Evolutionary conservation across 805 yeast genomes (phyloP), one percentile per base, ranked within the genome.

Genomic region (Hermanozyma aechmeae): DNA sequence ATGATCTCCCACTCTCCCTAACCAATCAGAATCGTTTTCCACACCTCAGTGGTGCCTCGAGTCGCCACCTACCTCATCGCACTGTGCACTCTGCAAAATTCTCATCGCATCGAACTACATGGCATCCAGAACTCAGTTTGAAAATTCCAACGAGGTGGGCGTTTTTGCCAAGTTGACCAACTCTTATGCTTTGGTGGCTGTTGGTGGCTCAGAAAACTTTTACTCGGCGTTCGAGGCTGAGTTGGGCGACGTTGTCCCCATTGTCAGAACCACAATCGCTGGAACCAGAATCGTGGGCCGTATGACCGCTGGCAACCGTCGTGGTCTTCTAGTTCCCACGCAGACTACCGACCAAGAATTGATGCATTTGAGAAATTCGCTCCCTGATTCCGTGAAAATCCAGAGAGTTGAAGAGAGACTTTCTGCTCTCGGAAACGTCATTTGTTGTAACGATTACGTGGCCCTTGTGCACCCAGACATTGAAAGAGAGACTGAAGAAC

Each of bases 381-480:
- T 92, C 46, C 99, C 99, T 11, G 99, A 92, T 50, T 60, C 78
- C 29, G 96, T 92, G 43, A 87, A 82, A 61, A 86, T 92, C 48
- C 98, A 92, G 65, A 76, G 99, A 58, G 95, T 93, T 23, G 99
- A 92, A 62, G 99, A 92, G 65, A 77, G 98, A 54, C 68, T 92
- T 39, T 82, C 95, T 29, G 98, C 99, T 10, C 65, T 92, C 42
- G 99, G 99, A 48, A 92, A 92, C 48, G 98, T 92, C 39, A 86
- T 92, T 50, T 89, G 97, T 62, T 89, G 97, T 65, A 92, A 92
- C 60, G 99, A 92, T 59, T 92, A 92, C 55, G 99, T 93, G 46
- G 99, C 99, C 3, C 72, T 92, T 42, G 98, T 92, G 31, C 99
- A 92, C 60, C 99, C 99, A 29, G 99, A 92, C 65, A 85, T 92